Conservation (phyloP, 2,329 filamentous ascomycete genomes). For the Talaromyces sp. region DNA sequence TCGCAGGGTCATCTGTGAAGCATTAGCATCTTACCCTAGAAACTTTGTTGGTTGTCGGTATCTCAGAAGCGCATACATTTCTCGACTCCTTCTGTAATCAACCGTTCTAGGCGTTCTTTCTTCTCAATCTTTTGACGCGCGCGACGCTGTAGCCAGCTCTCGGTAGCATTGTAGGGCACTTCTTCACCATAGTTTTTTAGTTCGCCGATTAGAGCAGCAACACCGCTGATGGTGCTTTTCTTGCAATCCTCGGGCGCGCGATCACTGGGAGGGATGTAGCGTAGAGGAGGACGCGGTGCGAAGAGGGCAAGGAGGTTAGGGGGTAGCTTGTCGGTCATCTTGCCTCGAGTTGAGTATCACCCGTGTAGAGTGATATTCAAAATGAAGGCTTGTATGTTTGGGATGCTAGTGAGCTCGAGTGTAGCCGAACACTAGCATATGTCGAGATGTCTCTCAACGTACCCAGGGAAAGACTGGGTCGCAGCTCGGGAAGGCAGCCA, state of each 20-base stretch:
- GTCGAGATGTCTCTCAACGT: background rate
- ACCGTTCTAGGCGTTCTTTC: conserved; percentile 62
- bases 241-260: conserved; percentile 76
- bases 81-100: conserved; percentile 61
- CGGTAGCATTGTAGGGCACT: conserved; percentile 73
- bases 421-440: background rate
- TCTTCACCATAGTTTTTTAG: conserved; percentile 75
- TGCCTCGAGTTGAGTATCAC: background rate
- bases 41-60: background rate
- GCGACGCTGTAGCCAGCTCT: conserved; percentile 87
- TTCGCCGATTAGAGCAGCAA: conserved; percentile 71
- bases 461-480: background rate
- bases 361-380: background rate
- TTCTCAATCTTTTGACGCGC: conserved; percentile 82
- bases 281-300: conserved; percentile 84
- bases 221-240: conserved; percentile 67
- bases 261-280: conserved; percentile 82
- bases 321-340: conserved; percentile 95
- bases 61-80: conserved; percentile 53
- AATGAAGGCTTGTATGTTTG: background rate
- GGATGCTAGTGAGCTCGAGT: background rate
- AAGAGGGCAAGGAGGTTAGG: conserved; percentile 91
- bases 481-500: conserved; percentile 10
- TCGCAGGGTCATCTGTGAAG: conserved; percentile 68
- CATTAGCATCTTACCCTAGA: background rate